Conservation (phyloP, 176 grass and related monocot species). For the Oryza coarctata region DNA sequence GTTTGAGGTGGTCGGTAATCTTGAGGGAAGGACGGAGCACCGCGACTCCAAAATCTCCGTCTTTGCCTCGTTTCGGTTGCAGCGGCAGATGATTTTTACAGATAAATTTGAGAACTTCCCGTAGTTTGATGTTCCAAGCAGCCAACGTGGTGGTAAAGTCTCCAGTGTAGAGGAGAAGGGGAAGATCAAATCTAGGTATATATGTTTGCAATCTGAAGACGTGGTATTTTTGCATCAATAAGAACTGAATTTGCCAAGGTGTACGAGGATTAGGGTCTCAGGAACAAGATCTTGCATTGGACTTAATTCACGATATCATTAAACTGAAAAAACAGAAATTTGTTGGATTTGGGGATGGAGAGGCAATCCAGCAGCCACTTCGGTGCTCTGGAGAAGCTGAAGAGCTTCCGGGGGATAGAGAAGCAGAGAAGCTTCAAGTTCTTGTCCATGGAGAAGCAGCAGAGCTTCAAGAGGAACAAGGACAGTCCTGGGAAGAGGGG, state of each 20-base stretch:
- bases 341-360: conserved; percentile 46
- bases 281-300: not conserved
- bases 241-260: not conserved
- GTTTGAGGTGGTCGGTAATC: conserved; percentile 6
- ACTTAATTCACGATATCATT: not conserved
- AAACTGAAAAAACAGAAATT: not conserved
- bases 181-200: conserved; percentile 11
- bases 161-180: not conserved
- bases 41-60: not conserved
- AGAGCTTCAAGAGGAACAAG: conserved; percentile 84
- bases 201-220: not conserved
- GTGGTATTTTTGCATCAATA: conserved; percentile 3
- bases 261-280: not conserved
- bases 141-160: not conserved
- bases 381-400: conserved; percentile 48
- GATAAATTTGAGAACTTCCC: not conserved
- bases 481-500: conserved; percentile 85
- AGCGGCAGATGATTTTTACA: not conserved
- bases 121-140: not conserved
- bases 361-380: conserved; percentile 45
- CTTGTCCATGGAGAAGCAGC: conserved; percentile 73
- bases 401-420: conserved; percentile 65
- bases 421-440: conserved; percentile 77
- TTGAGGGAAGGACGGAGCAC: not conserved
- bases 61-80: not conserved